Base-by-base conservation (phyloP, 208 protist species). In the Wallacemonas collosoma region DNA sequence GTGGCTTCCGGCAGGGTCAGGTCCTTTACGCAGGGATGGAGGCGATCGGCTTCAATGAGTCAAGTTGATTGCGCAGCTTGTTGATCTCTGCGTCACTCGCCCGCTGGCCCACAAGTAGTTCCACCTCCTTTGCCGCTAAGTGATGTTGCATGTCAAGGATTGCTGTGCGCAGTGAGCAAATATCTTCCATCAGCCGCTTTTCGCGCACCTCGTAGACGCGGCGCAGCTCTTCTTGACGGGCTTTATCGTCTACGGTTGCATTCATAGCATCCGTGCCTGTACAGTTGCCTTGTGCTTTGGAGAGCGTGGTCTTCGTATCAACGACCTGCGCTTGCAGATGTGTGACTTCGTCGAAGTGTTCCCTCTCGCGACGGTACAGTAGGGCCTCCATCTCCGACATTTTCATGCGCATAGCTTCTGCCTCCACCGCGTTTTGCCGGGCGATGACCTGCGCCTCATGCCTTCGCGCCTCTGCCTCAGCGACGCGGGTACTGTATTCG, bases 301-400 rank as follows among this genome's bases (percentile, higher is more conserved):
- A 14, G 14, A 65, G 60, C 5, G 60, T 41, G 26, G 60, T 65
- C n/a, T 65, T 65, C 0, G 43, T 80, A 61, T 97, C 95, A 17
- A 85, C 75, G 11, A 95, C 77, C 81, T 97, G 93, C 11, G 93
- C 93, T 72, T 95, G 94, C 47, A 97, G 72, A 76, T 93, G 93
- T 9, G 90, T 95, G 14, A 95, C 80, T 61, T 93, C 89, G 61
- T 95, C 93, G 66, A 92, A 95, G 72, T 94, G 83, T 53, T 94
- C 90, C 9, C 85, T 67, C 45, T 94, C 87, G 43, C 88, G 91
- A 2, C 81, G 79, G 12, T 82, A 73, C 58, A 95, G 68, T 26
- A 93, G 68, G 15, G 61, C 47, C 76, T 91, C 88, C 60, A 97
- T 15, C 53, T 94, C 89, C 11, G 81, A 76, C 60, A 82, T 81